Evolutionary conservation across 768 basidiomycete genomes (phyloP).

Genomic region (Boletus rubescentipes): DNA sequence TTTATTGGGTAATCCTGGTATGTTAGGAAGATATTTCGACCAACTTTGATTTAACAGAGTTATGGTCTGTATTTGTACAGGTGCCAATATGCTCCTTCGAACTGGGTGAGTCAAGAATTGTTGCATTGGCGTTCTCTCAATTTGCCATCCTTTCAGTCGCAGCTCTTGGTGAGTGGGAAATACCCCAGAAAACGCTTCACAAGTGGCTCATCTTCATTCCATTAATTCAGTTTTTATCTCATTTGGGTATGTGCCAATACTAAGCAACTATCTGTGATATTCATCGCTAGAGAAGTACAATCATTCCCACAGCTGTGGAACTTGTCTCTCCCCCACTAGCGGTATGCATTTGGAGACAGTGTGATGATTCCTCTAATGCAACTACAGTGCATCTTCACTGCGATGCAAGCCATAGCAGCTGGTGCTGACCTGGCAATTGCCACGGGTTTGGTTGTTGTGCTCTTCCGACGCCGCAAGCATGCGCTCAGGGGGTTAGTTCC

Average conservation of each 20-base stretch:
- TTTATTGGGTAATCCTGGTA: constrained; percentile 10
- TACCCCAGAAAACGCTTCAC: background rate
- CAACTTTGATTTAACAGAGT: background rate
- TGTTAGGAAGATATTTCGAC: background rate
- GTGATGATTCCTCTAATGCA: background rate
- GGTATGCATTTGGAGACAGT: background rate
- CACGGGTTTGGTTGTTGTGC: background rate
- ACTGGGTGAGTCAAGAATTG: background rate
- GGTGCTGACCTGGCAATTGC: background rate
- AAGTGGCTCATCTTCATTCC: background rate
- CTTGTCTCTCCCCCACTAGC: background rate
- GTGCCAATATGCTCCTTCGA: constrained; percentile 2
- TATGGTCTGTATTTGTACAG: background rate
- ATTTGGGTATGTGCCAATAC: background rate
- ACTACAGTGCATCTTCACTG: background rate
- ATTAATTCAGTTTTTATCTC: constrained; percentile 1
- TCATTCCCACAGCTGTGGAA: background rate
- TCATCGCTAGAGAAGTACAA: constrained; percentile 1
- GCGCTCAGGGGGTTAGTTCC: background rate
- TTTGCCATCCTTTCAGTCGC: background rate
- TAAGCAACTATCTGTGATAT: background rate
- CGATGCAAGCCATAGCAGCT: background rate
- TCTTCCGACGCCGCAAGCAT: background rate
- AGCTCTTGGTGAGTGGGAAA: background rate
- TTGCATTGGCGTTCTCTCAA: background rate